These are phyloP conservation scores for Rhynchosporium agropyri DNA, from an alignment of 2,329 filamentous ascomycete genomes.

Conservation along the genomic window DNA sequence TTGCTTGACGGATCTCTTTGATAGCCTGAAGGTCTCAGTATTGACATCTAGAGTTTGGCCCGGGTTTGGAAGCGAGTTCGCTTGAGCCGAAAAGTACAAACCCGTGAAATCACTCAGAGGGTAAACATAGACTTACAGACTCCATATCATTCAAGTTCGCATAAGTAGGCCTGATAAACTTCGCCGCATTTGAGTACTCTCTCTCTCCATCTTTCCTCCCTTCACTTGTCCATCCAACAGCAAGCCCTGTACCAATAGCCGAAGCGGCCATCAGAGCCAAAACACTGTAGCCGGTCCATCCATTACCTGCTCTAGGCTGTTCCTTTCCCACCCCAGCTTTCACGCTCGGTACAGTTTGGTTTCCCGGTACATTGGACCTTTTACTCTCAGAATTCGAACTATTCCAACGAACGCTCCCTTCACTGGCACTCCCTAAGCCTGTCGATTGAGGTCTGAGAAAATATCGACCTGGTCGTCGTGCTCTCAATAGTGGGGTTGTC, in stretches of 20 bases:
- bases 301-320: conserved; percentile 12
- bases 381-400: conserved; percentile 16
- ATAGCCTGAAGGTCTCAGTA: conserved; percentile 51
- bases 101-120: too few species aligned
- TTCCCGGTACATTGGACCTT: not conserved
- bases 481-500: conserved; percentile 18
- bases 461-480: not conserved
- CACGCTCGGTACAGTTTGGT: not conserved
- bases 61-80: not conserved
- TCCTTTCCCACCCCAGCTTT: not conserved
- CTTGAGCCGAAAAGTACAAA: too few species aligned
- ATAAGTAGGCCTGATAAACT: conserved; percentile 45
- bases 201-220: conserved; percentile 23
- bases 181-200: conserved; percentile 39
- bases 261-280: conserved; percentile 34
- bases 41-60: not conserved
- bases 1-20: conserved; percentile 55
- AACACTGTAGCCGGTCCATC: conserved; percentile 37
- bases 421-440: not conserved
- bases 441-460: not conserved
- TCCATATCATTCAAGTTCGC: conserved; percentile 55
- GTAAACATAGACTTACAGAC: conserved; percentile 44
- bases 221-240: conserved; percentile 27
- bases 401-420: conserved; percentile 22
- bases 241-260: conserved; percentile 28